Percentiles rank a stretch among this genome's conserved stretches.
Evolutionary conservation across 495 filamentous ascomycete species (phyloP).

Genomic region (Symbiotaphrina buchneri): DNA sequence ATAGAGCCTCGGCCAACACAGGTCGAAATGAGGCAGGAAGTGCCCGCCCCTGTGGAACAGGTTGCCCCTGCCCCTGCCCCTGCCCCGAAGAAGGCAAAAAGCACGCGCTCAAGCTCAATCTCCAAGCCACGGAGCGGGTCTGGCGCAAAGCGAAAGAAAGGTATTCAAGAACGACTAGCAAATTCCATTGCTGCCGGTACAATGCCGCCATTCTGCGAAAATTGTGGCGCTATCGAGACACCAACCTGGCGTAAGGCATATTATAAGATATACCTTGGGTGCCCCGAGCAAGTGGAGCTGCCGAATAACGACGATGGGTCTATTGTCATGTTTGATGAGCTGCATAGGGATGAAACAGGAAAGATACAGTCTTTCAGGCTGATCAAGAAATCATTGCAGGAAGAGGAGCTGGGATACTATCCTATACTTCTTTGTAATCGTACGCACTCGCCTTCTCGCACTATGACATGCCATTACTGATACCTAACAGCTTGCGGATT

Average conservation of each 20-base stretch:
- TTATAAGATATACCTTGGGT: constrained; percentile 39
- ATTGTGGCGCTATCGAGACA: constrained; percentile 88
- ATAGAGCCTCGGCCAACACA: too few species aligned
- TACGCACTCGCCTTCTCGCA: constrained; percentile 20
- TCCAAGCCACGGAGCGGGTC: constrained; percentile 19
- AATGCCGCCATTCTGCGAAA: constrained; percentile 66
- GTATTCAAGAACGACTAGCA: constrained; percentile 41
- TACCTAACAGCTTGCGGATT: constrained; percentile 50
- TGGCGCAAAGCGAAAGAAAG: constrained; percentile 24
- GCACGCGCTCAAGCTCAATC: constrained; percentile 2
- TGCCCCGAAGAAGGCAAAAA: not conserved
- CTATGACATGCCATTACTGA: not conserved
- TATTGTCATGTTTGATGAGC: constrained; percentile 38
- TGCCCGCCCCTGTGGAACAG: constrained; percentile 9
- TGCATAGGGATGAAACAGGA: constrained; percentile 34
- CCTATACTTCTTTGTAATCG: constrained; percentile 73
- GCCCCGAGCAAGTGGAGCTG: constrained; percentile 35
- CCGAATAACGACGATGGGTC: constrained; percentile 36
- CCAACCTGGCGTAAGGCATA: constrained; percentile 87
- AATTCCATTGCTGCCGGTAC: constrained; percentile 43
- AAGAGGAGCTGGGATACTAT: constrained; percentile 38
- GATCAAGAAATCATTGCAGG: constrained; percentile 54
- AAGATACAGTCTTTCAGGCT: constrained; percentile 38
- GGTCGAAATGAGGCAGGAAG: too few species aligned
- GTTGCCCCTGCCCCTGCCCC: not conserved